These are phyloP conservation scores for Globisporangium canariense DNA, from an alignment of 352 stramenopile species.

Conservation along the genomic window DNA sequence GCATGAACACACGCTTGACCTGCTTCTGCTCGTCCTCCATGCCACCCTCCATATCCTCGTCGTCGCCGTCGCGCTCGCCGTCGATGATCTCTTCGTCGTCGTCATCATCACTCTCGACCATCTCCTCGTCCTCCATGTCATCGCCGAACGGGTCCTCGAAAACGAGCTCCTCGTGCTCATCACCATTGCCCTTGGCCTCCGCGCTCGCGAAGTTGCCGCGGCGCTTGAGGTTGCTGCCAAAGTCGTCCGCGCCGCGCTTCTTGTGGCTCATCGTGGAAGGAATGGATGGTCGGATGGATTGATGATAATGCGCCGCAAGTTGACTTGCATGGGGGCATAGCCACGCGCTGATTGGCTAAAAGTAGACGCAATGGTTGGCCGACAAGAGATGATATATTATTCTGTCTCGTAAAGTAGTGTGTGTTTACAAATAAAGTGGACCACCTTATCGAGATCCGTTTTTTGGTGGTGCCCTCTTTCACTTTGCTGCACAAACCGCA, in stretches of 20 bases:
- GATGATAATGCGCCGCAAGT: constrained; percentile 6
- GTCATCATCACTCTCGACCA: constrained; percentile 83
- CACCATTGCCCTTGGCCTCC: constrained; percentile 21
- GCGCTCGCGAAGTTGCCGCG: constrained; percentile 29
- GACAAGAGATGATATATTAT: constrained; percentile 17
- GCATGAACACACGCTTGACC: constrained; percentile 93
- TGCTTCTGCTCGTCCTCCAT: constrained; percentile 62
- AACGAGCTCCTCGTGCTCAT: constrained; percentile 65
- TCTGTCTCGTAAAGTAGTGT: constrained; percentile 23
- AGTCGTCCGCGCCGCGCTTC: constrained; percentile 61
- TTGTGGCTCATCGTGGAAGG: constrained; percentile 54
- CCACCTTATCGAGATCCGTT: constrained; percentile 18
- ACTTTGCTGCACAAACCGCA: background rate
- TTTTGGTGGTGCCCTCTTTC: constrained; percentile 18
- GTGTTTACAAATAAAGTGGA: background rate
- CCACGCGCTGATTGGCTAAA: constrained; percentile 19
- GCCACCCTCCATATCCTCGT: constrained; percentile 49
- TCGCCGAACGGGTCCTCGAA: constrained; percentile 90
- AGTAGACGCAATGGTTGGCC: constrained; percentile 13
- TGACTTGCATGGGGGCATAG: constrained; percentile 6
- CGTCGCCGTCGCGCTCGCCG: constrained; percentile 35
- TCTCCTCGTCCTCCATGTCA: constrained; percentile 89
- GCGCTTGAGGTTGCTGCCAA: constrained; percentile 49
- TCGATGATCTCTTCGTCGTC: constrained; percentile 66
- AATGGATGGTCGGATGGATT: constrained; percentile 10